Conservation (phyloP, 306 rosid genomes). For the Inga leiocalycina region DNA sequence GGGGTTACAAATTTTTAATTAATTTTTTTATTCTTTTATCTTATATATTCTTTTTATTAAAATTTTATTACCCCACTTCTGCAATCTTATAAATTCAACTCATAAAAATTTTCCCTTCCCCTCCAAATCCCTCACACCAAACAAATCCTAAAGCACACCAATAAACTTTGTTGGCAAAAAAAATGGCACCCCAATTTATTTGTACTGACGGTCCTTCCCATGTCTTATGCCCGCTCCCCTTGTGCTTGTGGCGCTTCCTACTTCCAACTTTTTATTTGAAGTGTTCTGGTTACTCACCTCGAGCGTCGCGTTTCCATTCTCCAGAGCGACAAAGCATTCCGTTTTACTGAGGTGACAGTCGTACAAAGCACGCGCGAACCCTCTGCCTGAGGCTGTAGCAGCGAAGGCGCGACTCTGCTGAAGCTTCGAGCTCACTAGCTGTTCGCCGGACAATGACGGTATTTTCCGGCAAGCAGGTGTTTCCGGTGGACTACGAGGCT, state of each 20-base stretch:
- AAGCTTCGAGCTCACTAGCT: conserved; percentile 6
- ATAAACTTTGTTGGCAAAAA: too few species aligned
- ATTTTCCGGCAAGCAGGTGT: conserved; percentile 76
- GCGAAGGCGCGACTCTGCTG: neutral
- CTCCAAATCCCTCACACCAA: too few species aligned
- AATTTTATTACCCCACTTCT: too few species aligned
- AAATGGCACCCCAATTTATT: conserved; percentile 39
- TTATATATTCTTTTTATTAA: too few species aligned
- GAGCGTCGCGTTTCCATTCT: conserved; percentile 41
- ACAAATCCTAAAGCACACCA: too few species aligned
- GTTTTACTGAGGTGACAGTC: neutral
- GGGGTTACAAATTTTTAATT: too few species aligned
- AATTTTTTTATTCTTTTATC: too few species aligned
- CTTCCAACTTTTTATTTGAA: conserved; percentile 49
- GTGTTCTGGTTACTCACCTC: conserved; percentile 33
- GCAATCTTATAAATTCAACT: too few species aligned
- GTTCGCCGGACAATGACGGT: conserved; percentile 63
- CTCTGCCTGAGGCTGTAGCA: conserved; percentile 20
- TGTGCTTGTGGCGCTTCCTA: conserved; percentile 60
- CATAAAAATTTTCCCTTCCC: too few species aligned
- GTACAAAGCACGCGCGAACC: conserved; percentile 30
- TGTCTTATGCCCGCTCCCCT: neutral
- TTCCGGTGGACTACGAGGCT: conserved; percentile 82
- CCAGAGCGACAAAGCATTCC: conserved; percentile 14
- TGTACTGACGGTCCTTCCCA: conserved; percentile 19